Conservation (phyloP, 2,329 filamentous ascomycete genomes). For the Fusarium sp. region DNA sequence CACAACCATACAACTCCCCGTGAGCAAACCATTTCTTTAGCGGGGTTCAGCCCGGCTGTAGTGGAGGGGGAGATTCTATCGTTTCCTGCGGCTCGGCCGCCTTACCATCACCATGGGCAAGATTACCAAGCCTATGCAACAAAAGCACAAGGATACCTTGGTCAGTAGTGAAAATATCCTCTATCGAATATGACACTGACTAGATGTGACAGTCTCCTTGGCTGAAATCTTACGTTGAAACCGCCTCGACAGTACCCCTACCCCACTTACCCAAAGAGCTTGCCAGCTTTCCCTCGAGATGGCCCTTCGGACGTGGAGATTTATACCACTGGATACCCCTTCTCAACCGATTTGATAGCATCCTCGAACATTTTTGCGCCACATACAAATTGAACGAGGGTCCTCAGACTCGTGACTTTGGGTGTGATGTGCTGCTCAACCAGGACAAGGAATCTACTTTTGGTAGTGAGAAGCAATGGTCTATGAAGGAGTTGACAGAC, state of each 20-base stretch:
- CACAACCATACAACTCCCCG: conserved; percentile 49
- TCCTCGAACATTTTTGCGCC: conserved; percentile 83
- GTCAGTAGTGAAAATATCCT: conserved; percentile 55
- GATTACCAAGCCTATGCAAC: conserved; percentile 74
- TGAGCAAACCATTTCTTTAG: conserved; percentile 55
- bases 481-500: conserved; percentile 60
- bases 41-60: conserved; percentile 55
- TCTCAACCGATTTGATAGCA: conserved; percentile 90
- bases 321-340: conserved; percentile 98
- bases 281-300: conserved; percentile 83
- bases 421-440: conserved; percentile 71
- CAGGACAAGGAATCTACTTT: conserved; percentile 64
- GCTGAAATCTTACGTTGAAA: conserved; percentile 82
- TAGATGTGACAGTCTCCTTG: conserved; percentile 77
- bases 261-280: conserved; percentile 82
- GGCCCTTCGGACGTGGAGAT: conserved; percentile 96
- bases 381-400: conserved; percentile 84
- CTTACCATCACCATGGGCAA: conserved; percentile 71
- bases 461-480: conserved; percentile 61
- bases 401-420: conserved; percentile 83
- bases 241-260: conserved; percentile 75
- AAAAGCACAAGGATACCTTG: conserved; percentile 75
- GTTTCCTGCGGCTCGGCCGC: conserved; percentile 69
- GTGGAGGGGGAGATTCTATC: conserved; percentile 68
- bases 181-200: conserved; percentile 44